Conservation (phyloP, 345 rosid genomes). For the Salix suchowensis region DNA sequence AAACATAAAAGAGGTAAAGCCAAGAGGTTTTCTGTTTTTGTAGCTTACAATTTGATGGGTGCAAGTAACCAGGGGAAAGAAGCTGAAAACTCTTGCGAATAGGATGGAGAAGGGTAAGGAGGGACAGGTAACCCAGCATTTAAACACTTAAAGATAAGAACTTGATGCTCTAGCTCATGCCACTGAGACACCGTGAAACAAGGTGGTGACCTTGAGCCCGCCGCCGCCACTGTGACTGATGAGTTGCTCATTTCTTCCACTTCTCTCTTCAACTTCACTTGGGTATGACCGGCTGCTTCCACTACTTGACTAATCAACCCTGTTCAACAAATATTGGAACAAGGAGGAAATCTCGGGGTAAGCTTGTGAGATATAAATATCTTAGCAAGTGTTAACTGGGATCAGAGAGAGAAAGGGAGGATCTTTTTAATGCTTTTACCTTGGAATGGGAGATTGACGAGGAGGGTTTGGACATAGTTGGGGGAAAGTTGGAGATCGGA, state of each 20-base stretch:
- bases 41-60: constrained; percentile 2
- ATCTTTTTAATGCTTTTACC: not conserved
- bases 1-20: not conserved
- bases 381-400: not conserved
- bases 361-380: not conserved
- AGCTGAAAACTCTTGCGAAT: constrained; percentile 46
- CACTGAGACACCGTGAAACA: constrained; percentile 53
- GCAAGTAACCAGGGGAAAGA: constrained; percentile 22
- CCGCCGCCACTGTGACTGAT: constrained; percentile 5
- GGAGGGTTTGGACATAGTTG: not conserved
- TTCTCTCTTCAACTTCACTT: not conserved
- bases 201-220: not conserved
- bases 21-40: not conserved
- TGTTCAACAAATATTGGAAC: not conserved
- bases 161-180: constrained; percentile 94
- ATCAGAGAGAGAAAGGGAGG: not conserved
- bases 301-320: not conserved
- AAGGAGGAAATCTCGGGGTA: not conserved
- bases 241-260: not conserved
- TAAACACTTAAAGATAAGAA: constrained; percentile 74
- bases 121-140: constrained; percentile 69
- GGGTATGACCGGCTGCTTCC: not conserved
- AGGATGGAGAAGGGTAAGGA: constrained; percentile 57
- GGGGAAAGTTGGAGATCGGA: not conserved
- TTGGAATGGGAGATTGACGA: not conserved